Conservation (phyloP, 2,329 filamentous ascomycete genomes). For the Pseudohalonectria lignicola region DNA sequence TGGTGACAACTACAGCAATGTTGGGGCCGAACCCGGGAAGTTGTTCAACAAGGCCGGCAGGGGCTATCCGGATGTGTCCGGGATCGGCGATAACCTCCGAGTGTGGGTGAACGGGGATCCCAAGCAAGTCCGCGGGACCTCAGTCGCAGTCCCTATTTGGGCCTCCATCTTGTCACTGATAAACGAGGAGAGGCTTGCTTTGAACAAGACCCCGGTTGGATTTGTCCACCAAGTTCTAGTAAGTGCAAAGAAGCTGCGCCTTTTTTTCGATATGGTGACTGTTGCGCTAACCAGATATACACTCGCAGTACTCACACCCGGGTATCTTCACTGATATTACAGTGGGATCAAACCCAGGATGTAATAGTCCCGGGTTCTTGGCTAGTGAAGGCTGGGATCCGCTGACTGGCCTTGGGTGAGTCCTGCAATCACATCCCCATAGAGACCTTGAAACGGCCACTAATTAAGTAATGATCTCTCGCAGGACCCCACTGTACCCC, state of each 20-base stretch:
- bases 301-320: constrained; percentile 17
- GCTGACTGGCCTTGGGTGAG: constrained; percentile 12
- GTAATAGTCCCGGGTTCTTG: constrained; percentile 17
- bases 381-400: constrained; percentile 17
- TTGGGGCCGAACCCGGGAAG: constrained; percentile 7
- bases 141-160: constrained; percentile 45
- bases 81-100: constrained; percentile 14
- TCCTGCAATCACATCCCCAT: too few relatives aligned
- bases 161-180: constrained; percentile 48
- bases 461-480: too few relatives aligned
- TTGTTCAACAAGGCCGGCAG: constrained; percentile 13
- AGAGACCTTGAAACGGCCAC: too few relatives aligned
- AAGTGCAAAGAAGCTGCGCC: too few relatives aligned
- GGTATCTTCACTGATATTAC: constrained; percentile 19
- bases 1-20: constrained; percentile 5
- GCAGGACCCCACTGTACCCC: too few relatives aligned
- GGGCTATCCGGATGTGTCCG: constrained; percentile 16
- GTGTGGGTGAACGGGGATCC: constrained; percentile 18
- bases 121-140: constrained; percentile 31
- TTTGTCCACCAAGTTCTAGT: constrained; percentile 21
- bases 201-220: constrained; percentile 27
- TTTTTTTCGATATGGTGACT: constrained; percentile 1
- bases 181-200: constrained; percentile 46
- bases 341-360: constrained; percentile 18
- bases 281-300: too few relatives aligned